phyloP scores from a whole-genome alignment of 2,329 filamentous ascomycete genomes.

The Fusarium foetens region DNA sequence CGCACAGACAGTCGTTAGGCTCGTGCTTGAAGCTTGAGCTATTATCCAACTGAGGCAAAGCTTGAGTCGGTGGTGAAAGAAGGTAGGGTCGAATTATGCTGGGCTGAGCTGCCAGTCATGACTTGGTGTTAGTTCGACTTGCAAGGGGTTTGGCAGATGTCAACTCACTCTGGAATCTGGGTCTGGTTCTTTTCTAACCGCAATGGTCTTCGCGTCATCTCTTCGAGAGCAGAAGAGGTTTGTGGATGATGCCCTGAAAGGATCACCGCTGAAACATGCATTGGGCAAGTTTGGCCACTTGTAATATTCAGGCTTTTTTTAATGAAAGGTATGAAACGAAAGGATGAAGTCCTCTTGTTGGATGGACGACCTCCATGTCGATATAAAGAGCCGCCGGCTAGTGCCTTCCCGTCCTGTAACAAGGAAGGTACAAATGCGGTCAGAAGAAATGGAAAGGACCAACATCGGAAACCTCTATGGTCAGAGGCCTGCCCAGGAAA shows the following conservation, averaged over 20 bases:
- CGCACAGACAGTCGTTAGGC: slow-evolving; percentile 42
- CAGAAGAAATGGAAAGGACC: slow-evolving; percentile 8
- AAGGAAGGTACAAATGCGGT: not conserved
- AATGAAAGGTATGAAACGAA: not conserved
- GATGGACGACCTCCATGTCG: not conserved
- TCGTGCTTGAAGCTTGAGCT: slow-evolving; percentile 35
- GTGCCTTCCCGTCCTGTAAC: not conserved
- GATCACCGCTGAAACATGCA: slow-evolving; percentile 1
- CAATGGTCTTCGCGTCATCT: slow-evolving; percentile 8
- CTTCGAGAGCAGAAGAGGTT: slow-evolving; percentile 2
- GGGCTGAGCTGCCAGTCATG: slow-evolving; percentile 20
- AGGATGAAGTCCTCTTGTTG: not conserved
- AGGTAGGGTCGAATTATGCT: slow-evolving; percentile 26
- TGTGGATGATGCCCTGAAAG: not conserved
- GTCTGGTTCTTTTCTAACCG: slow-evolving; percentile 13
- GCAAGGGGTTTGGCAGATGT: slow-evolving; percentile 37
- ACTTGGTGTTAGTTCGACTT: slow-evolving; percentile 25
- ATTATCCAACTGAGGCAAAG: slow-evolving; percentile 39
- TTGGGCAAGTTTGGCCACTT: not conserved
- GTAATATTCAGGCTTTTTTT: not conserved
- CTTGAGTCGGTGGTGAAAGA: slow-evolving; percentile 27
- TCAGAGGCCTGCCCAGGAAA: not conserved
- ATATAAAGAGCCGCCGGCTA: not conserved
- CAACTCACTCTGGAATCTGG: slow-evolving; percentile 7
- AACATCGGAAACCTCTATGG: not conserved